A percentile compares a stretch with the other conserved stretches of the same genome.
Evolutionary conservation across 176 grass and related monocot genomes (phyloP).

Genomic region (Oryza meridionalis): DNA sequence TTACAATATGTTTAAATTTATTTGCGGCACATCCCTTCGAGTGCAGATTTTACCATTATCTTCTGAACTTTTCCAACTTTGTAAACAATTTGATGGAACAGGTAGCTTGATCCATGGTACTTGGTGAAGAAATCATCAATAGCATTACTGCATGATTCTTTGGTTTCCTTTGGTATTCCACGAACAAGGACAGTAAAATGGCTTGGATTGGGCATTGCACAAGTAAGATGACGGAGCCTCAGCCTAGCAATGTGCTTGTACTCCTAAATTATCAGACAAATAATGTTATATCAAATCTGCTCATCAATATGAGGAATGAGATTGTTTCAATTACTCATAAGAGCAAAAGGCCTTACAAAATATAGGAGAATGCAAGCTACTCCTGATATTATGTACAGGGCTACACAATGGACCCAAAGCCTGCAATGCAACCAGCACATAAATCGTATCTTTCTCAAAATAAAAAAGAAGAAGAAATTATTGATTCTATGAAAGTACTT

Average conservation of each 20-base stretch:
- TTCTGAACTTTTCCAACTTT: slow-evolving; percentile 90
- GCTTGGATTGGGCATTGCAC: slow-evolving; percentile 54
- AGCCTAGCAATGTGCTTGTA: slow-evolving; percentile 76
- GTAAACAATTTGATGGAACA: slow-evolving; percentile 87
- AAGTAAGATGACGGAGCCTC: slow-evolving; percentile 73
- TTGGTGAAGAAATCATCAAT: slow-evolving; percentile 80
- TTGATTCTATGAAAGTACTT: no score
- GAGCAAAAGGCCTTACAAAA: slow-evolving; percentile 64
- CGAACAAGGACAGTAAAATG: slow-evolving; percentile 91
- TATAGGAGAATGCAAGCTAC: slow-evolving; percentile 93
- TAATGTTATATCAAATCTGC: slow-evolving; percentile 4
- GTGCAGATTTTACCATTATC: slow-evolving; percentile 66
- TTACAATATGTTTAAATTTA: neutral
- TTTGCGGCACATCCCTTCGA: neutral
- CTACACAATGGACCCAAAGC: slow-evolving; percentile 96
- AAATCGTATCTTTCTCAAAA: neutral
- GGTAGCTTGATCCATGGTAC: slow-evolving; percentile 90
- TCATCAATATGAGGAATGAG: neutral
- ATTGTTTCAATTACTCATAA: neutral
- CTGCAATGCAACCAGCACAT: slow-evolving; percentile 53
- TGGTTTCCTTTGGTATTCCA: slow-evolving; percentile 68
- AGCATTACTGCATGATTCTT: slow-evolving; percentile 62
- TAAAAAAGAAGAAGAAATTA: no score
- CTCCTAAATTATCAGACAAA: slow-evolving; percentile 50
- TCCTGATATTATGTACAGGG: slow-evolving; percentile 77